Base-by-base conservation (phyloP, 148 eudicot species). In the Vaccinium myrtillus region DNA sequence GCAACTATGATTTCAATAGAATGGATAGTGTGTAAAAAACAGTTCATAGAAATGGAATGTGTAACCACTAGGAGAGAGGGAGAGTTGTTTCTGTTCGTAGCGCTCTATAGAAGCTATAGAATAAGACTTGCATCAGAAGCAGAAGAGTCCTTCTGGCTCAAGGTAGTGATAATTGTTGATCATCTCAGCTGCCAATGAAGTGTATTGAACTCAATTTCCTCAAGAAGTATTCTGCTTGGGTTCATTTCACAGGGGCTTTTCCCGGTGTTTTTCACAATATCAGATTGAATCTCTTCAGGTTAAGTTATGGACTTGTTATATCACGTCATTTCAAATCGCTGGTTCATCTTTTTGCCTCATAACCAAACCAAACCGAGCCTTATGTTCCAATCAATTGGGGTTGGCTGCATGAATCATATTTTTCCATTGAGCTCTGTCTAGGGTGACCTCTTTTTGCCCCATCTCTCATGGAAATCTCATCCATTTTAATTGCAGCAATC, bases 1-100 rank as follows among this genome's bases (percentile, higher is more conserved):
- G 86, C 91, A 80, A 85, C 91, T 91, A 85, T 81, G 73, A 75
- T 88, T 86, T 85, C 85, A 75, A 21, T 10, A 75, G 46, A 75
- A 56, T 61, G 61, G 77, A 70, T 63, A 15, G 74, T 78, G 78
- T 75, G 55, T 78, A 54, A 30, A 69, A 27, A 84, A 39, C 19
- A 84, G 59, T 75, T 75, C 50, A 53, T 58, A 53, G 49, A 39
- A 82, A 53, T 10, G 79, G 53, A 13, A 65, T 51, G 58, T 83
- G 69, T 78, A 59, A n/a, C 63, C 51, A 55, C 59, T 82, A 78
- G 78, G 49, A 63, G 87, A 83, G 85, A 86, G 83, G 84, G 87
- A 82, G 86, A 86, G 86, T 88, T 86, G 88, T 85, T 84, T 83
- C 81, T 61, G 25, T 53, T 67, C n/a, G 18, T 50, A 36, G 36